Base-by-base conservation (phyloP, 2,329 filamentous ascomycete species). In the Fusarium sp. region DNA sequence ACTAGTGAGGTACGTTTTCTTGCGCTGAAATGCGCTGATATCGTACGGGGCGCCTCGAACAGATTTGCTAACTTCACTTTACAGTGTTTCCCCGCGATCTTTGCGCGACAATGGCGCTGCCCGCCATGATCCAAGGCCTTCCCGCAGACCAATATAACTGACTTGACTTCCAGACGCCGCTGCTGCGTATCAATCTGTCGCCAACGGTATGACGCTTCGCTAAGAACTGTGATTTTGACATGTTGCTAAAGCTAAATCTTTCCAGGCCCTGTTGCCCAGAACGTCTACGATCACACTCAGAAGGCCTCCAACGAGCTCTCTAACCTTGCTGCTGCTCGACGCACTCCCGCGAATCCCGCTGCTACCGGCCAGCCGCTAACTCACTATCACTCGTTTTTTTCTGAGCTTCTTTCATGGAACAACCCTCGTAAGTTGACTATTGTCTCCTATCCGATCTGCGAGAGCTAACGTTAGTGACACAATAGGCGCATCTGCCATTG, bases 331-430 rank as follows among this genome's bases (percentile, higher is more conserved):
- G 86, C 86, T 70, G 80, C 88, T 74, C 88, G 89, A 79, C 85
- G 85, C 79, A 88, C 88, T 56, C 89, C 89, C 61, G 73, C 82
- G 57, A 83, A 84, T 65, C 85, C 85, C 38, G 85, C 89, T 77
- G 88, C 88, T 70, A 90, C 88, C 52, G 89, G 88, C 77, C 89
- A 92, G 81, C 87, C 88, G 57, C 82, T 92, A 79, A 92, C 90
- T 67, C 89, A 92, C 82, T 93, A 92, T 81, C 90, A 93, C 84
- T 92, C 90, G 21, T 89, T 92, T 83, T 93, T 93, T 82, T 88
- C 87, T 57, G 89, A 91, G 81, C 86, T 93, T 64, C 85, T 93
- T 70, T 92, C 90, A 75, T 93, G 91, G 90, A 87, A 91, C 79
- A 90, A 91, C 80, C 90, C 90, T 79, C 88, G 90, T 90, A 86